Conservation (phyloP, 163 green algal genomes). For the Scenedesmus sp. region DNA sequence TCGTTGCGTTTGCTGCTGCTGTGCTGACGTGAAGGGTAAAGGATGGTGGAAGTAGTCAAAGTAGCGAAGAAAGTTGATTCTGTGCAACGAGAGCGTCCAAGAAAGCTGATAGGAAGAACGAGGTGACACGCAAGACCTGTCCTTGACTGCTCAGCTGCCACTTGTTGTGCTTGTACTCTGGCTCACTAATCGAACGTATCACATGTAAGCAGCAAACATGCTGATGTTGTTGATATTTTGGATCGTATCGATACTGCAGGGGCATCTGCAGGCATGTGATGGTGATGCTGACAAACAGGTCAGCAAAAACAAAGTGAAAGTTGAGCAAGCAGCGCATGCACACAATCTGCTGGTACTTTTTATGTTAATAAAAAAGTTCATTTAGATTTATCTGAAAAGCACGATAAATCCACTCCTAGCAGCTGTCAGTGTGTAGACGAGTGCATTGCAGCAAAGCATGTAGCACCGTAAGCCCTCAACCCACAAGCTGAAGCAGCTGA, state of each 20-base stretch:
- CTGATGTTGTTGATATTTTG: too few relatives aligned
- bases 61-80: background rate
- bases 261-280: background rate
- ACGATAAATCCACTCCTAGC: background rate
- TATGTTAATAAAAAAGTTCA: background rate
- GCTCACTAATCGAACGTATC: background rate
- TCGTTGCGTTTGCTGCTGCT: background rate
- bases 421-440: background rate
- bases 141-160: conserved; percentile 2
- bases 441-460: too few relatives aligned
- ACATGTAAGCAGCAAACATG: too few relatives aligned
- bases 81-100: background rate
- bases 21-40: background rate
- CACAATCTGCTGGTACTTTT: background rate
- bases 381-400: too few relatives aligned
- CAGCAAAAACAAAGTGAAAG: background rate
- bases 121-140: conserved; percentile 11
- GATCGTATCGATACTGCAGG: background rate
- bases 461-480: too few relatives aligned
- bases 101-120: background rate
- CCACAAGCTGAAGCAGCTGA: background rate
- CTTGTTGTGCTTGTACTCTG: background rate
- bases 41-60: background rate
- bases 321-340: background rate
- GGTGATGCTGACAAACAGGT: background rate